Percentiles rank a stretch among this genome's conserved stretches.
These are phyloP conservation scores for Gonium pectorale DNA, from an alignment of 139 green algal species.

Conservation along the genomic window DNA sequence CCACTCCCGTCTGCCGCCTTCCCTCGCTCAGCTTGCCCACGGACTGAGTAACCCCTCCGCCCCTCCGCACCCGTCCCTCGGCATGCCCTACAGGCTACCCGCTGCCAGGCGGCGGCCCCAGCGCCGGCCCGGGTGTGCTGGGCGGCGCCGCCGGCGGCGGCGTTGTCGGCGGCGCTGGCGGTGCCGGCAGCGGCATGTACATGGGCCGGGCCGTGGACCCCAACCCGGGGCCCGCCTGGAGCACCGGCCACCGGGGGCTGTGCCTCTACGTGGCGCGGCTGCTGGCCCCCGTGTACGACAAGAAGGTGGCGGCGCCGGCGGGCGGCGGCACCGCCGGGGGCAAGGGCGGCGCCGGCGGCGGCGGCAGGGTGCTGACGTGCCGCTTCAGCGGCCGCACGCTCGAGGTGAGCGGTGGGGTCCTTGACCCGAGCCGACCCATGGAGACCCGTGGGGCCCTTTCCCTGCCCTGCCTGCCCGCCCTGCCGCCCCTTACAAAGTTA, in stretches of 20 bases:
- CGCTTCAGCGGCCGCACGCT: conserved; percentile 48
- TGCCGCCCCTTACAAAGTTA: no score
- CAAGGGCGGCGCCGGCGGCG: neutral
- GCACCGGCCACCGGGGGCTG: conserved; percentile 82
- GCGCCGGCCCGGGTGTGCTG: neutral
- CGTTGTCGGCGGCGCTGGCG: neutral
- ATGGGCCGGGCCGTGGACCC: conserved; percentile 77
- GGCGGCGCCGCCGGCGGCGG: neutral
- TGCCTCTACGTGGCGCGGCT: conserved; percentile 82
- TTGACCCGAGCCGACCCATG: no score
- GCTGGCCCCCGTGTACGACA: conserved; percentile 85
- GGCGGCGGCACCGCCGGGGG: conserved; percentile 19
- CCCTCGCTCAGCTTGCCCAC: no score
- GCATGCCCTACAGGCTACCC: neutral
- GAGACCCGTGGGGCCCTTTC: no score
- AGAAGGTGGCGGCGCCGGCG: conserved; percentile 54
- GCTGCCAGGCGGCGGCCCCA: neutral
- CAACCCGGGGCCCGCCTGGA: conserved; percentile 86
- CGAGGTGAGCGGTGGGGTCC: neutral
- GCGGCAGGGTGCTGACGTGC: conserved; percentile 25
- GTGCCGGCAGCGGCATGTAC: conserved; percentile 67
- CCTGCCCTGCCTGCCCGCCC: no score
- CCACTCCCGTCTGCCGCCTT: no score
- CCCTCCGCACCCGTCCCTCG: neutral
- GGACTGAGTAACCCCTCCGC: no score